Evolutionary conservation across 2,329 filamentous ascomycete species (phyloP).

Genomic region (Ophiostoma sp.): DNA sequence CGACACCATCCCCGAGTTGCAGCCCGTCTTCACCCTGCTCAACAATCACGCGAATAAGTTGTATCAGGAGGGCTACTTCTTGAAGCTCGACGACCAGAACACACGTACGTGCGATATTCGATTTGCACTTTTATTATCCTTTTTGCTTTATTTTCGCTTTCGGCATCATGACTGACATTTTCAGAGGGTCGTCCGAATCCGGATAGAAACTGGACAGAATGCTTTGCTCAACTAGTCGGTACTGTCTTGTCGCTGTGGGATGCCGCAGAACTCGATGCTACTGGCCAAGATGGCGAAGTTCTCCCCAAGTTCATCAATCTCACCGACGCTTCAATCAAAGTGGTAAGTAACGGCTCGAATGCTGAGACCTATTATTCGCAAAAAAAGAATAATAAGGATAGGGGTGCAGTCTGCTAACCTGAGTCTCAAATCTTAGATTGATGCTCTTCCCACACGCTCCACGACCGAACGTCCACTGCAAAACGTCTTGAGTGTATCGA

Average conservation of each 20-base stretch:
- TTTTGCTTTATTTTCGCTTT: background rate
- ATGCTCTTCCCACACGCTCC: conserved; percentile 81
- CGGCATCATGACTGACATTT: conserved; percentile 27
- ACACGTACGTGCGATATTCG: conserved; percentile 55
- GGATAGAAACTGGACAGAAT: conserved; percentile 90
- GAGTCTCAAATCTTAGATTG: conserved; percentile 52
- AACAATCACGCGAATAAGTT: conserved; percentile 95
- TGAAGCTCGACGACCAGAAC: conserved; percentile 94
- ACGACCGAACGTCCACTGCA: conserved; percentile 72
- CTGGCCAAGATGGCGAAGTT: conserved; percentile 64
- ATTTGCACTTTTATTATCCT: conserved; percentile 32
- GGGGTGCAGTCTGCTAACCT: background rate
- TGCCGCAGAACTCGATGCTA: conserved; percentile 81
- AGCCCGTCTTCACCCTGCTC: conserved; percentile 87
- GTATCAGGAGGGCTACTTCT: conserved; percentile 95
- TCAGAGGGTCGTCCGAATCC: conserved; percentile 78
- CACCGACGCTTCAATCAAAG: conserved; percentile 95
- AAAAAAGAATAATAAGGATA: background rate
- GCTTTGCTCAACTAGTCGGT: conserved; percentile 92
- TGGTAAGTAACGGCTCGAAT: conserved; percentile 55
- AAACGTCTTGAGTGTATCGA: conserved; percentile 93
- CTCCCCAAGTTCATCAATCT: conserved; percentile 74
- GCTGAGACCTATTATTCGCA: background rate
- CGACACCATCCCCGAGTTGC: conserved; percentile 86
- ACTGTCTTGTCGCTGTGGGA: conserved; percentile 96